Evolutionary conservation across 176 grass and related monocot species (phyloP).

Genomic region (Triticum turgidum): DNA sequence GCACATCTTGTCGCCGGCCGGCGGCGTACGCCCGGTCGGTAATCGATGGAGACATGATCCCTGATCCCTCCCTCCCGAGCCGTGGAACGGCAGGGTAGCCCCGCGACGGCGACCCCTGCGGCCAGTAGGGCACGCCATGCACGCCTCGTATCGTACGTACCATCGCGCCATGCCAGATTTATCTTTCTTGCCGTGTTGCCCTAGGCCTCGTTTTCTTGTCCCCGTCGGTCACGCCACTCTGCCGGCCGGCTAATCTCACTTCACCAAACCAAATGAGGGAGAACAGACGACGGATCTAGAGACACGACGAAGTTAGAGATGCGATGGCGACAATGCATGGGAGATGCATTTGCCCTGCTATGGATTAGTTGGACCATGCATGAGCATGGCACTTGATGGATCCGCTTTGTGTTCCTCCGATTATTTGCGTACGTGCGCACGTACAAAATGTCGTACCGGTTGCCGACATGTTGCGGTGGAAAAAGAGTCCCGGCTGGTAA

Average conservation of each 20-base stretch:
- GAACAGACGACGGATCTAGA: too few relatives aligned
- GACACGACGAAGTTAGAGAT: background rate
- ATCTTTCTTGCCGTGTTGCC: background rate
- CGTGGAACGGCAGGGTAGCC: background rate
- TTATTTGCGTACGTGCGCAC: too few relatives aligned
- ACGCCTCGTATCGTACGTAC: slow-evolving; percentile 1
- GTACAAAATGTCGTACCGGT: too few relatives aligned
- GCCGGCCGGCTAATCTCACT: background rate
- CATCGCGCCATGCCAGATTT: background rate
- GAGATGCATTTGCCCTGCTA: background rate
- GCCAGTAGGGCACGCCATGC: background rate
- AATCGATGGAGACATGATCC: background rate
- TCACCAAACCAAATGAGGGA: background rate
- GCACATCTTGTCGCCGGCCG: background rate
- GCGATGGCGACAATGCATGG: background rate
- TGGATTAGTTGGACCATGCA: slow-evolving; percentile 12
- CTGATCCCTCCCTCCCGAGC: background rate
- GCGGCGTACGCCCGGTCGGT: background rate
- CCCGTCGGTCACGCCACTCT: background rate
- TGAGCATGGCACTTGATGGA: background rate
- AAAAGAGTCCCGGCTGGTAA: too few relatives aligned
- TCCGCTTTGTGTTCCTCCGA: too few relatives aligned
- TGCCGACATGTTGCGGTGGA: too few relatives aligned
- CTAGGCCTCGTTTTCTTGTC: background rate
- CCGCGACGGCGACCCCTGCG: slow-evolving; percentile 5